Percentiles rank a stretch among this genome's conserved stretches.
These are phyloP conservation scores for Trametes hirsuta DNA, from an alignment of 1,284 basidiomycete genomes.

Conservation along the genomic window DNA sequence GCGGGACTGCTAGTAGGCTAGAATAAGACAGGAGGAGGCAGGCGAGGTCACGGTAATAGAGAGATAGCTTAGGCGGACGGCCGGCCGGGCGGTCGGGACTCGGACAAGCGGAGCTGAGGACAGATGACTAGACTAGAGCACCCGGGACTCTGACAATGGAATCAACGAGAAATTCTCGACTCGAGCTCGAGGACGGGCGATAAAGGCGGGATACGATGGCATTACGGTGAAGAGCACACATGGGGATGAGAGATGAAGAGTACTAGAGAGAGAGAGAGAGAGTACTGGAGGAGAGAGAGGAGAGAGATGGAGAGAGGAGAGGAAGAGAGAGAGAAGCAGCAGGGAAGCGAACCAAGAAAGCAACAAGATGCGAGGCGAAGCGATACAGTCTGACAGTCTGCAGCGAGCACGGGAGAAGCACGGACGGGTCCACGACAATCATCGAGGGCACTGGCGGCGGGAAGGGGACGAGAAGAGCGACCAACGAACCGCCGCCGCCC, in stretches of 20 bases:
- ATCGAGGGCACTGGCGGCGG: background rate
- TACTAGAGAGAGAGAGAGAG: background rate
- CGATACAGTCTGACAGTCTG: slow-evolving; percentile 22
- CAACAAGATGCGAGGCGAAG: slow-evolving; percentile 15
- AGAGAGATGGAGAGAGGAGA: background rate
- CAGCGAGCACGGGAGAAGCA: background rate
- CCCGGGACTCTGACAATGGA: background rate
- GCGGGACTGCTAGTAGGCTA: background rate
- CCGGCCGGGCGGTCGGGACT: background rate
- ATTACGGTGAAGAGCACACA: background rate
- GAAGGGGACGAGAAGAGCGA: background rate
- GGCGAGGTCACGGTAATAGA: background rate
- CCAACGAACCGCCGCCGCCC: too few relatives aligned
- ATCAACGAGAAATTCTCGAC: background rate
- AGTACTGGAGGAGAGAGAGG: background rate
- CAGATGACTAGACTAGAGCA: background rate
- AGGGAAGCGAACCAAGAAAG: slow-evolving; percentile 22
- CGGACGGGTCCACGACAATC: background rate
- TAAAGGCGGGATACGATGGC: background rate
- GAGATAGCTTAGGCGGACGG: slow-evolving; percentile 2
- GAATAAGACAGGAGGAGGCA: background rate
- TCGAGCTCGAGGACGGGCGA: background rate
- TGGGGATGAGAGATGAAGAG: background rate
- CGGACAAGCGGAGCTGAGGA: background rate
- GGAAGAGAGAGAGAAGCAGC: background rate